Percentiles rank a stretch among this genome's conserved stretches.
Evolutionary conservation across 179 eudicot species (phyloP).

Genomic region (Heliamphora pulchella): DNA sequence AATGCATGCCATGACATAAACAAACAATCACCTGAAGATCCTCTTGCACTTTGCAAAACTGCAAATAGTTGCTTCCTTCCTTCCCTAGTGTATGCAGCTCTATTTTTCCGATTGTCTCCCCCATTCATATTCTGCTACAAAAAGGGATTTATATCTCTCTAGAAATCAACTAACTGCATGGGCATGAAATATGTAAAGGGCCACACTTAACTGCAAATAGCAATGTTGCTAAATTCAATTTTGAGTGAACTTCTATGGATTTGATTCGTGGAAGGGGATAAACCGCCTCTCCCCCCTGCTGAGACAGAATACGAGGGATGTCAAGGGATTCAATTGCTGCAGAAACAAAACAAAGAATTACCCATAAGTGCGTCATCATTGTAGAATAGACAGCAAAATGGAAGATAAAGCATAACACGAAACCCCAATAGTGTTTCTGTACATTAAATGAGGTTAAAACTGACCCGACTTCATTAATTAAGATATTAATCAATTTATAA

Average conservation of each 20-base stretch:
- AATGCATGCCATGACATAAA: background rate
- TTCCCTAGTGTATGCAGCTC: conserved; percentile 89
- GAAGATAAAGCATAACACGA: background rate
- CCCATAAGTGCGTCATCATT: conserved; percentile 5
- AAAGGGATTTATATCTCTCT: conserved; percentile 16
- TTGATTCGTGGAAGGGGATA: conserved; percentile 90
- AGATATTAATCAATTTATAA: background rate
- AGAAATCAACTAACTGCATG: conserved; percentile 10
- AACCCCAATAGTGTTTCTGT: background rate
- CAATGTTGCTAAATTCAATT: conserved; percentile 74
- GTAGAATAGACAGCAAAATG: background rate
- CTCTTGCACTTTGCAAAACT: conserved; percentile 97
- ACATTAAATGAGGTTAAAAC: background rate
- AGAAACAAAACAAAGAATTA: conserved; percentile 13
- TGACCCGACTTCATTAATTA: background rate
- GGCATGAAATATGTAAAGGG: conserved; percentile 4
- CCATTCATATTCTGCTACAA: conserved; percentile 55
- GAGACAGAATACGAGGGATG: conserved; percentile 88
- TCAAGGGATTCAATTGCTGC: conserved; percentile 87
- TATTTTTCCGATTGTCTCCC: conserved; percentile 65
- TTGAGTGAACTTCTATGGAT: conserved; percentile 80
- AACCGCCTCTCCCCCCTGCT: conserved; percentile 95
- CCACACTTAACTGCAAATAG: conserved; percentile 78
- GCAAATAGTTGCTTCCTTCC: conserved; percentile 95
- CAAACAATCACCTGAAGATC: conserved; percentile 74